phyloP scores from a whole-genome alignment of 129 eudicot species.

The Escallonia rubra region DNA sequence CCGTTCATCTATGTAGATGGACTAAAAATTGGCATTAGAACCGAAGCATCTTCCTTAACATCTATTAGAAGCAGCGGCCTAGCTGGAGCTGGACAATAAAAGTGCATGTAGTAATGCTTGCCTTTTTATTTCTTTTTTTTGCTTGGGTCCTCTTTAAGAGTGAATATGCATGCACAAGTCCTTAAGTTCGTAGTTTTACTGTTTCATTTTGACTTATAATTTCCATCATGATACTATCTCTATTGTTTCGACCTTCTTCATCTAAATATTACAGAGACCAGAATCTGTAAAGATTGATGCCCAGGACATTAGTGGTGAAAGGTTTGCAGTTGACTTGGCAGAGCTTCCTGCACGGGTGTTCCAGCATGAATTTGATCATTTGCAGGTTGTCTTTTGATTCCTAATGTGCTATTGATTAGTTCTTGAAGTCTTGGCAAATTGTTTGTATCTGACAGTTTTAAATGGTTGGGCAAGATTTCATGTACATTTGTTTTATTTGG shows the following conservation, averaged over 20 bases:
- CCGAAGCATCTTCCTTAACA: too few relatives aligned
- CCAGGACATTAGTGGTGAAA: slow-evolving; percentile 67
- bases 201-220: background rate
- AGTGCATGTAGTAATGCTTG: too few relatives aligned
- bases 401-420: background rate
- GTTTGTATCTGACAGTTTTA: background rate
- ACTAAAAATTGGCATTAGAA: too few relatives aligned
- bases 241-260: background rate
- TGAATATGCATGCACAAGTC: background rate
- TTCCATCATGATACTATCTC: background rate
- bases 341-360: slow-evolving; percentile 89
- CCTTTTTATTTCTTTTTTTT: too few relatives aligned
- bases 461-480: background rate
- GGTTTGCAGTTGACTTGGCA: slow-evolving; percentile 55
- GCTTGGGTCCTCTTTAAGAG: too few relatives aligned
- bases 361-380: slow-evolving; percentile 96
- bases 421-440: background rate
- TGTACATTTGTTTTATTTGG: too few relatives aligned
- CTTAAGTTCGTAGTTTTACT: background rate
- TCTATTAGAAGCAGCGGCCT: too few relatives aligned
- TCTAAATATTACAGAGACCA: slow-evolving; percentile 68
- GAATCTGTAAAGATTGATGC: slow-evolving; percentile 90
- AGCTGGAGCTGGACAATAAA: too few relatives aligned
- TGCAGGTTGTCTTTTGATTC: slow-evolving; percentile 52
- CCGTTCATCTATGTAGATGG: too few relatives aligned